Base-by-base conservation (phyloP, 441 rosid genomes). In the Populus hybrid region DNA sequence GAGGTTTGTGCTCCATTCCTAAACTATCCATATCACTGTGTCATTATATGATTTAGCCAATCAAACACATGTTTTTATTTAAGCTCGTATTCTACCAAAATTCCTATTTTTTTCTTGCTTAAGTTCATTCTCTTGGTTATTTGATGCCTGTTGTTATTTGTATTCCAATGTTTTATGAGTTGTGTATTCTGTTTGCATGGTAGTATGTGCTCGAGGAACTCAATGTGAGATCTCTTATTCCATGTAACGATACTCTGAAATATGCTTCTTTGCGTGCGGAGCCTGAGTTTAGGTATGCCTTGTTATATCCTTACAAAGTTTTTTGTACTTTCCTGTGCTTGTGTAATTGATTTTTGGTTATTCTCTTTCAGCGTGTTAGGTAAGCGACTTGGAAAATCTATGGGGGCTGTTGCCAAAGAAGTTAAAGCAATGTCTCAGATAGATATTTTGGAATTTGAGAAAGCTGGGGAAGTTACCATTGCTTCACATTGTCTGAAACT, bases 171-270 rank as follows among this genome's bases (percentile, higher is more conserved):
- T 32, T 54, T 42, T 71, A 28, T 77, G 68, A 72, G 67, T 70
- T 59, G 54, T 73, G 67, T 61, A 23, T 77, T 82, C 69, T 80
- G 32, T 83, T 82, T 76, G 69, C 73, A 18, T 84, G 85, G 81
- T 85, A 97, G 99, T 97, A 92, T 89, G 96, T 95, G 69, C 83
- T 93, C 54, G 99, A 93, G 85, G 99, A 95, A 82, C 98, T 97
- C 67, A 97, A 97, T 80, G 89, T 95, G 75, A 85, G 92, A 85
- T 87, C 89, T 73, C 97, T 97, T 79, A 81, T 89, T 32, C 89
- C 99, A 10, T 97, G 98, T 80, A 85, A 84, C 79, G 98, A 95
- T 84, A 85, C 95, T 67, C 85, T 93, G 87, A 92, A 90, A 86
- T 97, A 92, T 85, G 93, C 98, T 71, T 87, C 93, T 79, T 82